Evolutionary conservation across 495 filamentous ascomycete species (phyloP).

Genomic region (Xylaria intraflava): DNA sequence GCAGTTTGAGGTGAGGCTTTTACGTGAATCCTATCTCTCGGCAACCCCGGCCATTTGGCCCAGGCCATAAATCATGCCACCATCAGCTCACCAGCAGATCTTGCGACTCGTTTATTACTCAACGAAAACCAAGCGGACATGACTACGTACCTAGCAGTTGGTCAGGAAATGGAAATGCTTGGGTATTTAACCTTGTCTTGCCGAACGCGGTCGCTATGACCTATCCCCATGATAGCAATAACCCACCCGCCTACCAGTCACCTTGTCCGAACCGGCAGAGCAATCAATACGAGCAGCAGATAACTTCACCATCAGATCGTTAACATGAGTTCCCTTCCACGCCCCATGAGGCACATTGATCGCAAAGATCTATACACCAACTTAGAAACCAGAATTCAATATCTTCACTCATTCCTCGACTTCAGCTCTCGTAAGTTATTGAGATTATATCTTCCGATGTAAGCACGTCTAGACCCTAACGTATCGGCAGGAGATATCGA

Average conservation of each 20-base stretch:
- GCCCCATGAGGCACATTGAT: conserved; percentile 55
- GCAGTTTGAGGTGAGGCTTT: too few species aligned
- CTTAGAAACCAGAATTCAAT: conserved; percentile 60
- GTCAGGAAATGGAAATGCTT: not conserved
- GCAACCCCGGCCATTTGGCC: too few species aligned
- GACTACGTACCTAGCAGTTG: not conserved
- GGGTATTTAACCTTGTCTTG: not conserved
- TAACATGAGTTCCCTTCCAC: conserved; percentile 7
- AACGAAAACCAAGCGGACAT: conserved; percentile 4
- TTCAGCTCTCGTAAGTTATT: conserved; percentile 55
- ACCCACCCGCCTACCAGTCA: too few species aligned
- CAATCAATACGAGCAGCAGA: not conserved
- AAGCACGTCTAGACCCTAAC: not conserved
- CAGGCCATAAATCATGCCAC: conserved; percentile 10
- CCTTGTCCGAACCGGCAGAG: not conserved
- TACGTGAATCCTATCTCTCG: too few species aligned
- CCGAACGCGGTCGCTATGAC: not conserved
- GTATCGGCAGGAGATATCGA: conserved; percentile 55
- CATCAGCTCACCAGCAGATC: conserved; percentile 6
- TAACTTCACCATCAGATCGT: not conserved
- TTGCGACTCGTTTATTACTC: not conserved
- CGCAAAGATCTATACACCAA: conserved; percentile 62
- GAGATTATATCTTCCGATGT: not conserved
- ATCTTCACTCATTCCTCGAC: conserved; percentile 66
- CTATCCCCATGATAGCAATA: too few species aligned